phyloP scores from a whole-genome alignment of 257 asterid species.

The Gardenia jasminoides region DNA sequence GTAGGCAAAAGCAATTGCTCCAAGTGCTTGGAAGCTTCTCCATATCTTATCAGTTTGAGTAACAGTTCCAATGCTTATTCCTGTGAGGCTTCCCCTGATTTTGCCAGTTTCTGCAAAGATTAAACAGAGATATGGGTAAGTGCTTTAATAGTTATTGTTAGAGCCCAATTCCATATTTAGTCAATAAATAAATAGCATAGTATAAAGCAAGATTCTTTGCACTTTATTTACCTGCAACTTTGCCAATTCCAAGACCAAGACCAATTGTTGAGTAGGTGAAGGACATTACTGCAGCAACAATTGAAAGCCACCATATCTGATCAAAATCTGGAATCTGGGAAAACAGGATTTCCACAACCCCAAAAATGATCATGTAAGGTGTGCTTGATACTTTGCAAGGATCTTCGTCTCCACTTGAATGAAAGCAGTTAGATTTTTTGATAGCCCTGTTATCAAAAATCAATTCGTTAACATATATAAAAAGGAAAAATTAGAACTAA shows the following conservation, averaged over 20 bases:
- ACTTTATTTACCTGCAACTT: constrained; percentile 41
- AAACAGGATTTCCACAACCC: constrained; percentile 37
- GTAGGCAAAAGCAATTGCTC: constrained; percentile 83
- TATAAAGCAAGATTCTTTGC: not conserved
- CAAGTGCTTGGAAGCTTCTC: constrained; percentile 80
- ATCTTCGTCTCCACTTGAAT: constrained; percentile 33
- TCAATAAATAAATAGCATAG: not conserved
- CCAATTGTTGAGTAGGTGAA: constrained; percentile 56
- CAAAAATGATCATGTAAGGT: constrained; percentile 54
- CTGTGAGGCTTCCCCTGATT: constrained; percentile 66
- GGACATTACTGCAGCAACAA: constrained; percentile 57
- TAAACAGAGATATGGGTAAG: not conserved
- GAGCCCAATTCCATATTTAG: not conserved
- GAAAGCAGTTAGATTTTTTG: constrained; percentile 46
- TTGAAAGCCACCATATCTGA: constrained; percentile 56
- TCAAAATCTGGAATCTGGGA: constrained; percentile 58
- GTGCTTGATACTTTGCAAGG: constrained; percentile 45
- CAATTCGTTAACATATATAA: constrained; percentile 6
- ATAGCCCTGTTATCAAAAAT: constrained; percentile 39
- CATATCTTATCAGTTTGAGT: constrained; percentile 61
- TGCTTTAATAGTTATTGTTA: not conserved
- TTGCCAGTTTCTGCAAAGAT: constrained; percentile 50
- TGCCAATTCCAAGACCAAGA: constrained; percentile 51
- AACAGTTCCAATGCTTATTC: constrained; percentile 68
- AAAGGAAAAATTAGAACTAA: not conserved